Evolutionary conservation across 2,329 filamentous ascomycete genomes (phyloP).

Genomic region (Nemania bipapillata): DNA sequence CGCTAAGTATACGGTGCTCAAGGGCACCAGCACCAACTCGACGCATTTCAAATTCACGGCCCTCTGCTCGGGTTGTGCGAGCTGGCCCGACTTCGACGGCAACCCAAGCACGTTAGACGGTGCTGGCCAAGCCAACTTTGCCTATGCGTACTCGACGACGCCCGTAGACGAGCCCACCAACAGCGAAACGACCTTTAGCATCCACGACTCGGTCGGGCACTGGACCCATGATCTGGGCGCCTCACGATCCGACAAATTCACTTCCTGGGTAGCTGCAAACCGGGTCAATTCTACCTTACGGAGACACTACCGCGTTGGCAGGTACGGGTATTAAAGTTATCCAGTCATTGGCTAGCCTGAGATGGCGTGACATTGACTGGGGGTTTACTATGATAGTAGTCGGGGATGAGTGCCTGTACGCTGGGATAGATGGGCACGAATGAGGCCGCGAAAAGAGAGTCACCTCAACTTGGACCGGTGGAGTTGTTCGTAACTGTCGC

Average conservation of each 20-base stretch:
- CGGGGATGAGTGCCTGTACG: not conserved
- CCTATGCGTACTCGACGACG: slow-evolving; percentile 54
- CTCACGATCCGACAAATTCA: slow-evolving; percentile 52
- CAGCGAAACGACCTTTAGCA: slow-evolving; percentile 54
- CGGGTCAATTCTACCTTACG: slow-evolving; percentile 15
- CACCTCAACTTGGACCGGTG: not conserved
- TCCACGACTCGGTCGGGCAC: slow-evolving; percentile 58
- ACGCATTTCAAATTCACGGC: slow-evolving; percentile 54
- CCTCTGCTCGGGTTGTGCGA: slow-evolving; percentile 55
- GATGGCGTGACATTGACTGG: no score
- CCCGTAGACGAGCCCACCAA: slow-evolving; percentile 55
- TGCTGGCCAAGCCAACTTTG: slow-evolving; percentile 53
- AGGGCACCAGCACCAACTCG: slow-evolving; percentile 51
- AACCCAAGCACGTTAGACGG: slow-evolving; percentile 55
- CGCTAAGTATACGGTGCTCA: slow-evolving; percentile 51
- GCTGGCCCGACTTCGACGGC: slow-evolving; percentile 57
- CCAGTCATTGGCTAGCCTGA: no score
- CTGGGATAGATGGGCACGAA: not conserved
- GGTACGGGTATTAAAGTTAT: slow-evolving; percentile 16
- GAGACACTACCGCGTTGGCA: slow-evolving; percentile 1
- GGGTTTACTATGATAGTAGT: not conserved
- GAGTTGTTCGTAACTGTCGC: not conserved
- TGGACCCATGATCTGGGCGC: slow-evolving; percentile 54
- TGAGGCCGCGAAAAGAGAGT: not conserved
- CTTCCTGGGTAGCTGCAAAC: slow-evolving; percentile 48